Base-by-base conservation (phyloP, 2,329 filamentous ascomycete genomes). In the Clarireedia hainanense region DNA sequence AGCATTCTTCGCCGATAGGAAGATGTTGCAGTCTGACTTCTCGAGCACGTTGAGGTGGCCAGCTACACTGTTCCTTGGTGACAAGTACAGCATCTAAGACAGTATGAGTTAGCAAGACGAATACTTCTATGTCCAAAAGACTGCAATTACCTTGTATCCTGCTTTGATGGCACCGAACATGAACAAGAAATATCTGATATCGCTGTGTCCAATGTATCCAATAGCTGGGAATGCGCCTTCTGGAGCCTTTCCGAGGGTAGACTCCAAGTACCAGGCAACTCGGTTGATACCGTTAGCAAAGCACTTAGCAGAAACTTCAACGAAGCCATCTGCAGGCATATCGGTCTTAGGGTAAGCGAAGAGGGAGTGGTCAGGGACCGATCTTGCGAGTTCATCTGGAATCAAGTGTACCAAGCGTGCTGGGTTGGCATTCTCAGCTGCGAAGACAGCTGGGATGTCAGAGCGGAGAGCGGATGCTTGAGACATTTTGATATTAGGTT, bases 61-160 rank as follows among this genome's bases (percentile, higher is more conserved):
- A 5, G 66, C 65, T 0, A 65, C 58, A 24, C 62, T 73, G 47
- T 73, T 73, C 43, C 67, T 68, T 1, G 71, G 71, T 0, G 71
- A 72, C 1, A 68, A 60, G 36, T 72, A 70, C 7, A 73, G 56
- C 6, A 68, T 67, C 70, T 71, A 30, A 37, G 15, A 51, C 15
- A n/a, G 15, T 3, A 30, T 10, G 7, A 30, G 5, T 54, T 40
- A 50, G 30, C 6, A 10, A 26, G 9, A 37, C 10, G 27, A 30
- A 30, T 30, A 30, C 40, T 17, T 43, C 6, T 49, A 49, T 15
- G 15, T n/a, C 9, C 2, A 4, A n/a, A 20, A 36, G 27, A 30
- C 4, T 36, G 7, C 3, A 60, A 63, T 56, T 57, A 71, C 71
- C 42, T 68, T 63, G 47, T 67, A 73, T 6, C 66, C 67, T 20